Percentiles rank a stretch among this genome's conserved stretches.
Conservation (phyloP, 768 basidiomycete species). For the Dioszegia aurantiaca region DNA sequence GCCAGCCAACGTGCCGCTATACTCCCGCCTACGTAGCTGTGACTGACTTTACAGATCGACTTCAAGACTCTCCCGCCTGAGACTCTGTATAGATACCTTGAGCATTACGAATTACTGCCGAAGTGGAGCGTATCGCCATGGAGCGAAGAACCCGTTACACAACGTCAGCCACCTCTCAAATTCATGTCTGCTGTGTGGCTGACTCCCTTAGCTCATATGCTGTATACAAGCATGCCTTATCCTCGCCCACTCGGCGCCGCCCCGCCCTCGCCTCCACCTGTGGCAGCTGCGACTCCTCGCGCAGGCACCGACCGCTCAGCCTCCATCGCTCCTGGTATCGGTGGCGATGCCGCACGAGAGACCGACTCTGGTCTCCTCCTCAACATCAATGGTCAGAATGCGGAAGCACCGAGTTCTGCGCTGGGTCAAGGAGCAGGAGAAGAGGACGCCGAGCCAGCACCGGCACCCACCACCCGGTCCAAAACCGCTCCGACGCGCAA, state of each 20-base stretch:
- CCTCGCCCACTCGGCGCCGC: neutral
- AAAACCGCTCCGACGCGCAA: slow-evolving; percentile 32
- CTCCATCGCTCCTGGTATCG: slow-evolving; percentile 1
- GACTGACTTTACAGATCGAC: slow-evolving; percentile 32
- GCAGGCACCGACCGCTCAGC: slow-evolving; percentile 7
- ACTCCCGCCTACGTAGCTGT: too few relatives aligned
- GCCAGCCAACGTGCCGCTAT: too few relatives aligned
- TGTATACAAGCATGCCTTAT: neutral
- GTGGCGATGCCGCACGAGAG: too few relatives aligned
- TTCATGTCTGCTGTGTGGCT: too few relatives aligned
- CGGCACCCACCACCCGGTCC: slow-evolving; percentile 37
- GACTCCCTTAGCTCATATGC: slow-evolving; percentile 7
- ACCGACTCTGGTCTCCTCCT: neutral
- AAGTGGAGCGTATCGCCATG: slow-evolving; percentile 43
- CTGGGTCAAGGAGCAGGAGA: slow-evolving; percentile 57
- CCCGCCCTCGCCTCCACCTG: neutral
- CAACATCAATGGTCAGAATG: neutral
- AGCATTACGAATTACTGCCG: slow-evolving; percentile 40
- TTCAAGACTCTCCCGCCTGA: slow-evolving; percentile 44
- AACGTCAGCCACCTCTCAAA: slow-evolving; percentile 23
- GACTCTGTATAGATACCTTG: slow-evolving; percentile 43
- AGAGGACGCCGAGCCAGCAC: slow-evolving; percentile 44
- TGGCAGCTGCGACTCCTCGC: neutral
- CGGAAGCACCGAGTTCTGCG: neutral
- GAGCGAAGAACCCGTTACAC: slow-evolving; percentile 45